phyloP scores from a whole-genome alignment of 345 rosid genomes.

The Noccaea bulbosa region DNA sequence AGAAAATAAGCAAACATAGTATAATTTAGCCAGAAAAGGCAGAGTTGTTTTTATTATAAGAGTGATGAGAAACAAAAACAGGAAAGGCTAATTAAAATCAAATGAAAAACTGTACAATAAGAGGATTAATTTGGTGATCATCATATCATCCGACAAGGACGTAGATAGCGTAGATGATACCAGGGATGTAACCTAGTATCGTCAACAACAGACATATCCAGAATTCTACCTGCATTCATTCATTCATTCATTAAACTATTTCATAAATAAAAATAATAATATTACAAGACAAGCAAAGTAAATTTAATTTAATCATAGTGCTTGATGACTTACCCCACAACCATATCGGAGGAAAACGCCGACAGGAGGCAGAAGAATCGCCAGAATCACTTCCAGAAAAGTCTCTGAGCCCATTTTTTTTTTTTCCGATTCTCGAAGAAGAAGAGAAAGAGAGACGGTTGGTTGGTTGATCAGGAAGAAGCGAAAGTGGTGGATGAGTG shows the following conservation, averaged over 20 bases:
- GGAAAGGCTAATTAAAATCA: not conserved
- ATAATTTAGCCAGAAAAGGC: conserved; percentile 1
- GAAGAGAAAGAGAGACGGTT: not conserved
- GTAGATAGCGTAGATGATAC: conserved; percentile 84
- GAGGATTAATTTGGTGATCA: conserved; percentile 26
- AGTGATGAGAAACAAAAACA: conserved; percentile 24
- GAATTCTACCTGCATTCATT: conserved; percentile 75
- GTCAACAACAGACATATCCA: conserved; percentile 89
- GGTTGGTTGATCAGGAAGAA: conserved; percentile 5
- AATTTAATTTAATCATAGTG: not conserved
- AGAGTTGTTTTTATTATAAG: conserved; percentile 17
- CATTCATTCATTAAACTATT: not conserved
- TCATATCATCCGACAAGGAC: conserved; percentile 66
- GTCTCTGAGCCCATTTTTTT: conserved; percentile 79
- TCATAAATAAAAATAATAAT: not conserved
- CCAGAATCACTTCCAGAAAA: conserved; percentile 75
- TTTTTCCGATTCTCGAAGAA: conserved; percentile 2
- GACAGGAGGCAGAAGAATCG: conserved; percentile 88
- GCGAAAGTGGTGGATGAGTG: conserved; percentile 5
- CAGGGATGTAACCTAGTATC: conserved; percentile 76
- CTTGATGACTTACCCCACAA: conserved; percentile 60
- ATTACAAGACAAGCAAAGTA: not conserved
- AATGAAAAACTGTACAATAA: conserved; percentile 37
- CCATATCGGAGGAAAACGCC: conserved; percentile 96
- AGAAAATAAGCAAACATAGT: not conserved